A percentile compares a stretch with the other conserved stretches of the same genome.
Evolutionary conservation across 805 yeast species (phyloP).

Genomic region (Grigorovia yakushimaensis): DNA sequence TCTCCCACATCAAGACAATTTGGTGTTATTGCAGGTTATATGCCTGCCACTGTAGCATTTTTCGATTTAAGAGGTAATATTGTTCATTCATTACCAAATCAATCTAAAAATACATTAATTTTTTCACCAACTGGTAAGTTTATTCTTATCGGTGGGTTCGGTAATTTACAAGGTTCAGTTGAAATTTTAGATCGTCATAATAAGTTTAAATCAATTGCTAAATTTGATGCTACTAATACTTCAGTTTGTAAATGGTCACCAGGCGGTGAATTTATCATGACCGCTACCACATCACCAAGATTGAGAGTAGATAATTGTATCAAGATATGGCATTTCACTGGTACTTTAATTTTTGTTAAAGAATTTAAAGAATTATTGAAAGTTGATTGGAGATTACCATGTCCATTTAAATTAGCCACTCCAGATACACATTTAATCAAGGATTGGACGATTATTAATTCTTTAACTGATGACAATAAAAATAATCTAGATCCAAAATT

Average conservation of each 20-base stretch:
- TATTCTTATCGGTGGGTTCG: conserved; percentile 92
- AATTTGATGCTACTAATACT: conserved; percentile 87
- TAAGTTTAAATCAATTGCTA: conserved; percentile 67
- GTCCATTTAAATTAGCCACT: conserved; percentile 16
- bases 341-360: conserved; percentile 65
- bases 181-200: conserved; percentile 89
- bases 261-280: conserved; percentile 83
- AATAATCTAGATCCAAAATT: conserved; percentile 40
- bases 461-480: conserved; percentile 1
- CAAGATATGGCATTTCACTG: conserved; percentile 87
- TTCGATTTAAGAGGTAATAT: conserved; percentile 90
- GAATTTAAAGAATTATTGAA: conserved; percentile 75
- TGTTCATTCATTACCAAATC: conserved; percentile 72
- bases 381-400: conserved; percentile 71
- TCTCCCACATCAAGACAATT: conserved; percentile 92
- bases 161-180: conserved; percentile 93
- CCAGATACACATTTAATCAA: conserved; percentile 24
- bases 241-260: conserved; percentile 98
- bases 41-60: conserved; percentile 94
- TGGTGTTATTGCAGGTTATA: conserved; percentile 93
- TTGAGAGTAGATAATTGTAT: conserved; percentile 93
- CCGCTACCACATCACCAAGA: conserved; percentile 96
- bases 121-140: conserved; percentile 93
- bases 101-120: conserved; percentile 79
- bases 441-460: conserved; percentile 11